phyloP scores from a whole-genome alignment of 768 basidiomycete genomes.

The Rhizopogon vesiculosus region DNA sequence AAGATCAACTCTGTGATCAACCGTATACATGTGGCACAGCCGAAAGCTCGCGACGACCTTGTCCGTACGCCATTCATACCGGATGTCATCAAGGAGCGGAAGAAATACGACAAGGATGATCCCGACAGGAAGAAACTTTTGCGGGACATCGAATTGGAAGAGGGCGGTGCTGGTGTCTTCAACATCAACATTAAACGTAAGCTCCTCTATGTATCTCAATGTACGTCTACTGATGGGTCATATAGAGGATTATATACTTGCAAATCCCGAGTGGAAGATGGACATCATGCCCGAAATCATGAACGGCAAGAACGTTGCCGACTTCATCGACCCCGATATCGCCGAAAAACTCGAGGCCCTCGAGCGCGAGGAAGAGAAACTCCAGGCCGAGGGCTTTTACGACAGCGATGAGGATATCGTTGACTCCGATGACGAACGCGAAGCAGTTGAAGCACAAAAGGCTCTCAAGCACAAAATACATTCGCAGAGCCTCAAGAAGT shows the following conservation, averaged over 20 bases:
- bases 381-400: constrained; percentile 95
- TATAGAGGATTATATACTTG: constrained; percentile 85
- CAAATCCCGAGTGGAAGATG: constrained; percentile 90
- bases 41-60: constrained; percentile 86
- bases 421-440: constrained; percentile 76
- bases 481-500: constrained; percentile 79
- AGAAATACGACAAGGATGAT: constrained; percentile 85
- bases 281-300: constrained; percentile 98
- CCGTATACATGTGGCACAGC: constrained; percentile 93
- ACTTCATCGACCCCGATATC: constrained; percentile 98
- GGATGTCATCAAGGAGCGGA: constrained; percentile 67
- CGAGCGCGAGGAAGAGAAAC: constrained; percentile 91
- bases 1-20: constrained; percentile 92
- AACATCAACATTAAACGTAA: constrained; percentile 88
- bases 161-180: constrained; percentile 88
- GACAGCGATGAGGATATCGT: constrained; percentile 80
- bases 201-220: background rate
- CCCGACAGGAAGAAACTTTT: constrained; percentile 70
- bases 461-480: constrained; percentile 63
- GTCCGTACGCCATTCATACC: constrained; percentile 88
- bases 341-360: constrained; percentile 95
- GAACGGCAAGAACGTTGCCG: constrained; percentile 98
- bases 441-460: constrained; percentile 56
- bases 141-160: constrained; percentile 78
- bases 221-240: background rate